phyloP scores from a whole-genome alignment of 1,284 basidiomycete species.

The Rhodotorula sp. region DNA sequence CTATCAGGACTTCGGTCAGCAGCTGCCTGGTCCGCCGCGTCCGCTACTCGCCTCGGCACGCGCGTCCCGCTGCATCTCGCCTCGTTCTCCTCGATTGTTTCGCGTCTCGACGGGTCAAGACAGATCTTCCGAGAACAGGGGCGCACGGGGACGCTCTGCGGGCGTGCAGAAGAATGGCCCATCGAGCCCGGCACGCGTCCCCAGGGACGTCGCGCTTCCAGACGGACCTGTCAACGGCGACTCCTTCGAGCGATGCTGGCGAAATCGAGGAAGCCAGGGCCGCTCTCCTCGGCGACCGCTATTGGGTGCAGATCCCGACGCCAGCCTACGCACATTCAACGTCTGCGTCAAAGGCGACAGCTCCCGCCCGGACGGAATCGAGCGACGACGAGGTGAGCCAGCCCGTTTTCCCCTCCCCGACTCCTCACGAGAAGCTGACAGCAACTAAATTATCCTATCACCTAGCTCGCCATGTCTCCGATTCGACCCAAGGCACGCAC shows the following conservation, averaged over 20 bases:
- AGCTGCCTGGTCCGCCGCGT: too few species aligned
- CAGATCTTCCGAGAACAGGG: neutral
- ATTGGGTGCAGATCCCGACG: slow-evolving; percentile 1
- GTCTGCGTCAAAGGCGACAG: neutral
- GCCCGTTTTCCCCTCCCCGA: neutral
- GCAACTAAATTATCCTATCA: neutral
- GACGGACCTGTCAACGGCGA: neutral
- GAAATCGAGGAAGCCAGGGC: slow-evolving; percentile 22
- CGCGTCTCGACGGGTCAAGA: neutral
- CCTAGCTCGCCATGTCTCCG: slow-evolving; percentile 17
- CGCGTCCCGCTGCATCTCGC: too few species aligned
- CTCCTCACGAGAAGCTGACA: neutral
- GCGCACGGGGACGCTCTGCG: neutral
- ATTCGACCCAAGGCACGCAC: neutral
- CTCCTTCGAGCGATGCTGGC: slow-evolving; percentile 20
- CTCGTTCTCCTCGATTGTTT: too few species aligned
- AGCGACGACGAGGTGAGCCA: slow-evolving; percentile 27
- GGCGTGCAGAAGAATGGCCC: neutral
- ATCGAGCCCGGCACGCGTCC: neutral
- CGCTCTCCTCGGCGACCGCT: slow-evolving; percentile 2
- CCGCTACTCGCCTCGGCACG: neutral
- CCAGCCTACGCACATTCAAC: rapidly evolving
- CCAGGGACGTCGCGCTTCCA: neutral
- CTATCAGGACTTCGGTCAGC: neutral
- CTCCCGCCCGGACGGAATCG: neutral